Conservation (phyloP, 1,139 yeast species). For the Meyerozyma smithsonii region DNA sequence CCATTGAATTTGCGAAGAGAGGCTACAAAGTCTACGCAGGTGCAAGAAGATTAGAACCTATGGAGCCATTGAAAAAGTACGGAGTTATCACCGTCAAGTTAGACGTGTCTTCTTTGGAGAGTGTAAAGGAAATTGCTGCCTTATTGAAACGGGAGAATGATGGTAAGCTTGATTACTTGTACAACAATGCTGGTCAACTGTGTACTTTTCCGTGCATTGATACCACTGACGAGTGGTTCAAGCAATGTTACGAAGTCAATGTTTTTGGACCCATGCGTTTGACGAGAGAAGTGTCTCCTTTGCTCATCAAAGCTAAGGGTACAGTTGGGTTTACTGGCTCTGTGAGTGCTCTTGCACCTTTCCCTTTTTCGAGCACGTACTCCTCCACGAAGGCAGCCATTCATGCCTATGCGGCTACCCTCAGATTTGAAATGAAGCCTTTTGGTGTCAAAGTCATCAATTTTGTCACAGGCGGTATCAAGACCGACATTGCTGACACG, state of each 20-base stretch:
- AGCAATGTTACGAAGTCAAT: conserved; percentile 60
- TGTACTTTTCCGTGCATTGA: conserved; percentile 69
- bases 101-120: conserved; percentile 52
- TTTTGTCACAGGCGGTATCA: conserved; percentile 62
- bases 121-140: conserved; percentile 38
- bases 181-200: conserved; percentile 36
- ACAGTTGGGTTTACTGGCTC: conserved; percentile 75
- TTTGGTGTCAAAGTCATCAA: conserved; percentile 71
- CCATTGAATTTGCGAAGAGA: conserved; percentile 57
- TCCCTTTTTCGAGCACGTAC: conserved; percentile 69
- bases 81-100: conserved; percentile 31
- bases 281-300: conserved; percentile 53
- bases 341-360: conserved; percentile 58
- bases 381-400: conserved; percentile 76
- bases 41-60: conserved; percentile 63
- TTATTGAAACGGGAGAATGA: conserved; percentile 25
- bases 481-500: conserved; percentile 51
- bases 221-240: conserved; percentile 46
- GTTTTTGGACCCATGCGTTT: conserved; percentile 65
- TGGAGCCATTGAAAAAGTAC: conserved; percentile 46
- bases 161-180: conserved; percentile 12
- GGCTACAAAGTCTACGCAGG: conserved; percentile 70
- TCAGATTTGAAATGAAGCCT: conserved; percentile 66
- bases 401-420: conserved; percentile 59
- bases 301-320: conserved; percentile 65